phyloP scores from a whole-genome alignment of 2,329 filamentous ascomycete species.

The Pestalotiopsis sp. region DNA sequence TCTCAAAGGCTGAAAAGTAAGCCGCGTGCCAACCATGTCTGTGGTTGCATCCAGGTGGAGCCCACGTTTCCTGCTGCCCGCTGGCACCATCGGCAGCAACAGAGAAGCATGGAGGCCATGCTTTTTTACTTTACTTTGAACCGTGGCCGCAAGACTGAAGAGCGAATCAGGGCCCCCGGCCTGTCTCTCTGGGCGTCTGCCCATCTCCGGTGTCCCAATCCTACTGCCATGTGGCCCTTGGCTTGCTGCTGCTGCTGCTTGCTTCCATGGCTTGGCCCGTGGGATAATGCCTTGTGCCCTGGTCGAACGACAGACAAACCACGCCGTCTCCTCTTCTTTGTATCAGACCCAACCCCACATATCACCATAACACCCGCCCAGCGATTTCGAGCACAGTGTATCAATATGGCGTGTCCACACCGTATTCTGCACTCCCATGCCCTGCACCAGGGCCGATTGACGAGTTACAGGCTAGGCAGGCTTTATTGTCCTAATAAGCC shows the following conservation, averaged over 20 bases:
- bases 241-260: not conserved
- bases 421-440: not conserved
- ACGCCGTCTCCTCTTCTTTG: not conserved
- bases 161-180: not conserved
- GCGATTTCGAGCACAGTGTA: not conserved
- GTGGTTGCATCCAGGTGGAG: slow-evolving; percentile 11
- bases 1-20: not conserved
- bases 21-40: slow-evolving; percentile 2
- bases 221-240: not conserved
- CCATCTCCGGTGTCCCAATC: not conserved
- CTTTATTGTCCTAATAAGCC: not conserved
- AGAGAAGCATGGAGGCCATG: slow-evolving; percentile 6
- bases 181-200: not conserved
- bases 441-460: too few species aligned
- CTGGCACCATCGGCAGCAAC: slow-evolving; percentile 12
- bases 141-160: not conserved
- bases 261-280: not conserved
- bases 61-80: not conserved
- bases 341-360: not conserved
- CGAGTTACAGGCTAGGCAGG: too few species aligned
- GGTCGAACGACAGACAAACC: not conserved
- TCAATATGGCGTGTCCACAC: not conserved
- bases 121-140: not conserved
- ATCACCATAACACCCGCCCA: not conserved
- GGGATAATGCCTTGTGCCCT: not conserved